Base-by-base conservation (phyloP, 176 grass and related monocot species). In the Zea luxurians region DNA sequence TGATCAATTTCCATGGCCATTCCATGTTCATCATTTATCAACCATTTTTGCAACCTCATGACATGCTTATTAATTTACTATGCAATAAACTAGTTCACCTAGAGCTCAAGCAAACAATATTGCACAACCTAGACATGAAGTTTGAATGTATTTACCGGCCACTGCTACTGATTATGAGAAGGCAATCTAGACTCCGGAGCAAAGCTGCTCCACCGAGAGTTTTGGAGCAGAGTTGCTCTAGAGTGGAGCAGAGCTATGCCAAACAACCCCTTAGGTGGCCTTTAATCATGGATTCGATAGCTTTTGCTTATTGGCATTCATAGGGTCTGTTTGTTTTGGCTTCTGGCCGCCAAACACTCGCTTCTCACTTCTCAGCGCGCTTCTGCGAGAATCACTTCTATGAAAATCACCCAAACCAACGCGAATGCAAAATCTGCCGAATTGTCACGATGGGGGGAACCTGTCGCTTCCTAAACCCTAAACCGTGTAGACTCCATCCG, bases 31-130 rank as follows among this genome's bases (percentile, higher is more conserved):
- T 42, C 41, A 42, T 42, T 42, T 42, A 42, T 63, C 41, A 18
- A 73, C 61, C 42, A 83, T 59, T 87, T 42, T 42, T 52, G 52
- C 34, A 78, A 10, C 34, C 64, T 78, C 6, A 74, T 53, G 50
- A 45, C 10, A 74, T 61, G 36, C 2, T 13, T 77, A 42, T 42
- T 84, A n/a, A n/a, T n/a, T n/a, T n/a, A n/a, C n/a, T n/a, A 10
- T 15, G 64, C 10, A 4, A 45, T 36, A 64, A 63, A 48, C 36
- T 18, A 75, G 52, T 61, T 69, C 35, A 61, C 18, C 35, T 70
- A 63, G 20, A 81, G 21, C 53, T 47, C 6, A 81, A 70, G 71
- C 42, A 13, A 70, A 62, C 36, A 74, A 68, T 13, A 63, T 53
- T 63, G 57, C 36, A 76, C 58, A 65, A 10, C 16, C 43, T 18